Evolutionary conservation across 345 rosid genomes (phyloP).

Genomic region (Salix arbutifolia): DNA sequence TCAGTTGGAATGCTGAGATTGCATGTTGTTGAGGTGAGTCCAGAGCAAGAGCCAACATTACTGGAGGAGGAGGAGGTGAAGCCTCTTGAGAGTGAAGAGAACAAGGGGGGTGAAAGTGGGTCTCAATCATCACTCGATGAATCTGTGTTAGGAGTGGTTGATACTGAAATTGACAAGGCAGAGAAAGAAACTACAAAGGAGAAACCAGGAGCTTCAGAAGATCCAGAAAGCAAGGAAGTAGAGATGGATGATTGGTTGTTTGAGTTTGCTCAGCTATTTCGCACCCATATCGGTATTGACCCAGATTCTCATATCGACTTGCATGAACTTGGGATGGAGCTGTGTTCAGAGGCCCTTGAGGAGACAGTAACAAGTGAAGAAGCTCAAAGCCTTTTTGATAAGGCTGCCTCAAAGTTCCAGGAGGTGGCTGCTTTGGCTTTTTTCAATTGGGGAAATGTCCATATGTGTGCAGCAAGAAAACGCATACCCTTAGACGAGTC

Average conservation of each 20-base stretch:
- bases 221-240: constrained; percentile 69
- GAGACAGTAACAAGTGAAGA: constrained; percentile 90
- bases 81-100: constrained; percentile 48
- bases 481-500: constrained; percentile 90
- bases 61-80: constrained; percentile 76
- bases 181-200: constrained; percentile 53
- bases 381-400: constrained; percentile 83
- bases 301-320: constrained; percentile 93
- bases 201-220: constrained; percentile 52
- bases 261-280: constrained; percentile 95
- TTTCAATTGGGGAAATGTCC: constrained; percentile 98
- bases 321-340: constrained; percentile 98
- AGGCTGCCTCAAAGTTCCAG: constrained; percentile 90
- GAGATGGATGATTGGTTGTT: constrained; percentile 99
- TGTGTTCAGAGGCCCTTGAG: constrained; percentile 94
- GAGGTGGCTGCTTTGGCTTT: constrained; percentile 96
- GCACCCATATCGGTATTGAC: constrained; percentile 83
- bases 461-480: constrained; percentile 98
- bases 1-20: constrained; percentile 71
- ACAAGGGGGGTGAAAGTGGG: constrained; percentile 51
- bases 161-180: constrained; percentile 43
- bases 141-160: constrained; percentile 41
- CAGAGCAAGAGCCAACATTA: constrained; percentile 84
- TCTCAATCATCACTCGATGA: constrained; percentile 52
- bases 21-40: constrained; percentile 82